A percentile compares a stretch with the other conserved stretches of the same genome.
Conservation (phyloP, 768 basidiomycete genomes). For the Phylloporus sp. region DNA sequence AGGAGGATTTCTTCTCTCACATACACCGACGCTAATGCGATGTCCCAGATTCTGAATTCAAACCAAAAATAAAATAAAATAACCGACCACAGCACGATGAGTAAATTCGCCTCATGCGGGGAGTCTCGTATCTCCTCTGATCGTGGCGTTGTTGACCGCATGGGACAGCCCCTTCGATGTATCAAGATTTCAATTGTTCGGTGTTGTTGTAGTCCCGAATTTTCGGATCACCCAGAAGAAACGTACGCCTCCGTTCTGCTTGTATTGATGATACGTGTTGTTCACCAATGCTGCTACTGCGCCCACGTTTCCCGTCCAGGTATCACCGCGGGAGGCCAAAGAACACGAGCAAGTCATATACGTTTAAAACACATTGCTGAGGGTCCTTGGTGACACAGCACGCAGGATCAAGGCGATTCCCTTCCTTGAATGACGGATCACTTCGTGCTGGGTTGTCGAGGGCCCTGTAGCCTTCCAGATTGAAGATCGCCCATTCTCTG, state of each 20-base stretch:
- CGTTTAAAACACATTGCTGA: not conserved
- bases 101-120: not conserved
- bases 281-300: slow-evolving; percentile 14
- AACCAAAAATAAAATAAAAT: not conserved
- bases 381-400: not conserved
- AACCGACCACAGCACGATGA: not conserved
- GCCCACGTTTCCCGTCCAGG: not conserved
- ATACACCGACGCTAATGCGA: not conserved
- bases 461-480: not conserved
- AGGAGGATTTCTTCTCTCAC: not conserved
- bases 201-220: not conserved
- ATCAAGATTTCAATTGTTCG: not conserved
- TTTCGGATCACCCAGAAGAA: slow-evolving; percentile 10
- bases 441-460: not conserved
- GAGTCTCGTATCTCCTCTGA: slow-evolving; percentile 3
- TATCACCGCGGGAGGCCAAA: not conserved
- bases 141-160: slow-evolving; percentile 14
- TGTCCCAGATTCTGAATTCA: not conserved
- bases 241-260: slow-evolving; percentile 4
- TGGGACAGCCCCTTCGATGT: not conserved
- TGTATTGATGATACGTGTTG: not conserved
- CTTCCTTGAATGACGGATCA: not conserved
- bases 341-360: not conserved
- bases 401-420: slow-evolving; percentile 1
- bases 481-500: not conserved